phyloP scores from a whole-genome alignment of 2,329 filamentous ascomycete species.

The Westerdykella sp. region DNA sequence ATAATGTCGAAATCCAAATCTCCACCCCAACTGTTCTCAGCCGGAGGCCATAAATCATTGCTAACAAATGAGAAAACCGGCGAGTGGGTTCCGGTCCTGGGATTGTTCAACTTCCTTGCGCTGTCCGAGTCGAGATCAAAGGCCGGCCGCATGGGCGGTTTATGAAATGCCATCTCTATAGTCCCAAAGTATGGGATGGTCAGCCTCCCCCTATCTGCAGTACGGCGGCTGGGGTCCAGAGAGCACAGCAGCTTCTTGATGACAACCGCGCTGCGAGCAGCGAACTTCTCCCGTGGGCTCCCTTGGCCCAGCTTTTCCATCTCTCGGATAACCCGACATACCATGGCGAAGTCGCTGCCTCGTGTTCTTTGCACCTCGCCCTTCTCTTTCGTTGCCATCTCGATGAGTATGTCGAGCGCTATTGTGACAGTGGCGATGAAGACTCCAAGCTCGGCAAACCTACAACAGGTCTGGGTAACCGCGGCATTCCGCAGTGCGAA shows the following conservation, averaged over 20 bases:
- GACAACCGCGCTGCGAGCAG: slow-evolving; percentile 25
- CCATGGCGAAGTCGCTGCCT: slow-evolving; percentile 32
- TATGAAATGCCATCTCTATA: slow-evolving; percentile 25
- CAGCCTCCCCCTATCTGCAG: slow-evolving; percentile 16
- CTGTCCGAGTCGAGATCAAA: slow-evolving; percentile 28
- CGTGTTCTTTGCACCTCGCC: slow-evolving; percentile 28
- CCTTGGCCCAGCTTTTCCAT: slow-evolving; percentile 31
- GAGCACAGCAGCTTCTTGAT: slow-evolving; percentile 31
- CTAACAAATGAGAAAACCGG: slow-evolving; percentile 32
- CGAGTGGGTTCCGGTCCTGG: slow-evolving; percentile 17
- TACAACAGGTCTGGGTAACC: slow-evolving; percentile 32
- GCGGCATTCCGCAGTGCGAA: slow-evolving; percentile 31
- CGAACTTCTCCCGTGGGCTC: slow-evolving; percentile 30
- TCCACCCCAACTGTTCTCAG: slow-evolving; percentile 8
- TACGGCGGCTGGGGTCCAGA: slow-evolving; percentile 24
- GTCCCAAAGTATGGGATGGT: slow-evolving; percentile 33
- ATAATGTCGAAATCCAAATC: slow-evolving; percentile 31
- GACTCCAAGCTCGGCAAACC: slow-evolving; percentile 28
- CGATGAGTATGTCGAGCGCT: slow-evolving; percentile 31
- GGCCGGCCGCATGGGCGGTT: slow-evolving; percentile 21
- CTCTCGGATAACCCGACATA: slow-evolving; percentile 30
- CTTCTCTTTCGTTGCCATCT: slow-evolving; percentile 30
- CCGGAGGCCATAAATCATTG: slow-evolving; percentile 28
- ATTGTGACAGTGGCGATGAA: slow-evolving; percentile 34
- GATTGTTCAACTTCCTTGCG: slow-evolving; percentile 21